Percentiles rank a stretch among this genome's conserved stretches.
Evolutionary conservation across 108 stramenopile genomes (phyloP).

Genomic region (Skeletonema menzelii): DNA sequence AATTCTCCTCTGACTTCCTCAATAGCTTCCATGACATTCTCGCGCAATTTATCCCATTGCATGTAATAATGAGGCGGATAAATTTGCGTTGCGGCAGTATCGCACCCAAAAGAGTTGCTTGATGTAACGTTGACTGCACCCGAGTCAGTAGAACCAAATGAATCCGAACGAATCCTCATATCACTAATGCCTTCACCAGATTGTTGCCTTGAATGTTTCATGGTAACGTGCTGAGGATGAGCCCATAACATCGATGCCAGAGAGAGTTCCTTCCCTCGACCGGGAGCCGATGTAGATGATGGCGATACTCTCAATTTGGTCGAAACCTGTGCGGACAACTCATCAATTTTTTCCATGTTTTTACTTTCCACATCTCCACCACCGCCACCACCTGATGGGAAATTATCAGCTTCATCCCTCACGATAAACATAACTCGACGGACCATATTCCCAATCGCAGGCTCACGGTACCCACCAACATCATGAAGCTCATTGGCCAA

Average conservation of each 20-base stretch:
- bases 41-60: conserved; percentile 67
- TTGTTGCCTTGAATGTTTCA: conserved; percentile 20
- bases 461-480: conserved; percentile 79
- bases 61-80: conserved; percentile 62
- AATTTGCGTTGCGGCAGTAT: conserved; percentile 4
- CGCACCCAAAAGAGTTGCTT: conserved; percentile 1
- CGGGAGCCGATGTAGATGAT: conserved; percentile 6
- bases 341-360: conserved; percentile 40
- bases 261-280: conserved; percentile 48
- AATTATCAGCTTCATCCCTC: conserved; percentile 68
- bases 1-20: conserved; percentile 86
- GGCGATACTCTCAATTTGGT: conserved; percentile 13
- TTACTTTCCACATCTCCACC: conserved; percentile 10
- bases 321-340: conserved; percentile 27
- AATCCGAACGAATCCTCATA: conserved; percentile 28
- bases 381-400: conserved; percentile 15
- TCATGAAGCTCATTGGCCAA: conserved; percentile 76
- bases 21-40: conserved; percentile 87
- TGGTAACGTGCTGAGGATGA: conserved; percentile 70
- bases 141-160: conserved; percentile 34
- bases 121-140: not conserved
- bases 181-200: conserved; percentile 21
- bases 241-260: conserved; percentile 88
- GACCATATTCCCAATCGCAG: conserved; percentile 84
- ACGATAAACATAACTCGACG: conserved; percentile 82